Conservation (phyloP, 805 yeast species). For the Candida dajiaensis region DNA sequence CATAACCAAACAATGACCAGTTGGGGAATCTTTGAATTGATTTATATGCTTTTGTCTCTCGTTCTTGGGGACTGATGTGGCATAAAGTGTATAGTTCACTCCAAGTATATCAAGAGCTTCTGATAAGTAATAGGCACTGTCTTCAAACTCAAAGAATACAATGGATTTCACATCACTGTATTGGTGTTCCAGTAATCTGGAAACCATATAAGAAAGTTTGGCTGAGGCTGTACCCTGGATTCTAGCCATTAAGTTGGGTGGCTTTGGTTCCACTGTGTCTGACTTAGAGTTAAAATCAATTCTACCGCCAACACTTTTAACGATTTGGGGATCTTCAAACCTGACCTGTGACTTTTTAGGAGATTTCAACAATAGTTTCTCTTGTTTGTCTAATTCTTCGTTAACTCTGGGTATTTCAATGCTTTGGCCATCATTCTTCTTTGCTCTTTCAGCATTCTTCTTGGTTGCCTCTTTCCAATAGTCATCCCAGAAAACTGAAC, state of each 20-base stretch:
- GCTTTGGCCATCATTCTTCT: constrained; percentile 28
- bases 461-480: constrained; percentile 44
- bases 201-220: constrained; percentile 54
- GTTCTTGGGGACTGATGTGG: constrained; percentile 47
- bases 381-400: constrained; percentile 20
- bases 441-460: constrained; percentile 32
- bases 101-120: constrained; percentile 62
- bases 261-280: constrained; percentile 8
- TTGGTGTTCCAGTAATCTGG: constrained; percentile 50
- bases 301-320: constrained; percentile 9
- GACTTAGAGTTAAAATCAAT: constrained; percentile 2
- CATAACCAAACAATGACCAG: constrained; percentile 55
- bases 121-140: constrained; percentile 60
- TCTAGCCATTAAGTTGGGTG: constrained; percentile 16
- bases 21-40: constrained; percentile 39
- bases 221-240: constrained; percentile 60
- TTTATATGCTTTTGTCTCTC: constrained; percentile 49
- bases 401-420: constrained; percentile 24
- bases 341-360: constrained; percentile 3
- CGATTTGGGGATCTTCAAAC: constrained; percentile 7
- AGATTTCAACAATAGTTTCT: constrained; percentile 9
- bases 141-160: constrained; percentile 67
- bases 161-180: constrained; percentile 42
- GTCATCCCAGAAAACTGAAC: constrained; percentile 44
- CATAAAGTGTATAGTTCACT: constrained; percentile 54